These are phyloP conservation scores for Lentinula boryana DNA, from an alignment of 768 basidiomycete species.

Conservation along the genomic window DNA sequence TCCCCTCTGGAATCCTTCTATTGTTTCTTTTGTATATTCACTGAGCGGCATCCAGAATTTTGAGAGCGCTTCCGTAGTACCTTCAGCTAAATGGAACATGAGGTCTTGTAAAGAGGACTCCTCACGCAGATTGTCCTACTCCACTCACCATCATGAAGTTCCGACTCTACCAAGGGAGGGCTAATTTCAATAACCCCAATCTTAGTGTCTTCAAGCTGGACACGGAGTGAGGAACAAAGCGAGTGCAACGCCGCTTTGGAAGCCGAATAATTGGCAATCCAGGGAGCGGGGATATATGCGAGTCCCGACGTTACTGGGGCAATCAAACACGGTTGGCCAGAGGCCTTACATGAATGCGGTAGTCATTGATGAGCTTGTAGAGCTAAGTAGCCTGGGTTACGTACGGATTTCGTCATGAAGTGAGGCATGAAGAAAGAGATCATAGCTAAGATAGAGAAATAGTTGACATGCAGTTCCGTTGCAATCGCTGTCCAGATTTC, in stretches of 20 bases:
- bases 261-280: conserved; percentile 46
- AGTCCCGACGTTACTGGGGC: conserved; percentile 48
- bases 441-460: conserved; percentile 41
- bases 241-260: conserved; percentile 55
- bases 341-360: conserved; percentile 25
- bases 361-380: neutral
- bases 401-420: conserved; percentile 46
- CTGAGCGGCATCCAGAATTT: conserved; percentile 52
- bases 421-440: conserved; percentile 49
- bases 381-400: conserved; percentile 3
- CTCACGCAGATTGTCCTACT: too few species aligned
- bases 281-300: conserved; percentile 36
- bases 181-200: conserved; percentile 52
- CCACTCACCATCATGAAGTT: conserved; percentile 49
- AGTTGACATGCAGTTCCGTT: conserved; percentile 49
- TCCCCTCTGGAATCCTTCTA: conserved; percentile 31
- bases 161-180: conserved; percentile 63
- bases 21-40: conserved; percentile 33
- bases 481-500: conserved; percentile 26
- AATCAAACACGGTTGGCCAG: conserved; percentile 42
- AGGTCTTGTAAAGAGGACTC: too few species aligned
- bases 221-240: conserved; percentile 39
- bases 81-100: conserved; percentile 34
- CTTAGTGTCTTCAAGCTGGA: conserved; percentile 41
- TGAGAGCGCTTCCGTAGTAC: conserved; percentile 38